Conservation (phyloP, 352 stramenopile genomes). For the Phytophthora palmivora region DNA sequence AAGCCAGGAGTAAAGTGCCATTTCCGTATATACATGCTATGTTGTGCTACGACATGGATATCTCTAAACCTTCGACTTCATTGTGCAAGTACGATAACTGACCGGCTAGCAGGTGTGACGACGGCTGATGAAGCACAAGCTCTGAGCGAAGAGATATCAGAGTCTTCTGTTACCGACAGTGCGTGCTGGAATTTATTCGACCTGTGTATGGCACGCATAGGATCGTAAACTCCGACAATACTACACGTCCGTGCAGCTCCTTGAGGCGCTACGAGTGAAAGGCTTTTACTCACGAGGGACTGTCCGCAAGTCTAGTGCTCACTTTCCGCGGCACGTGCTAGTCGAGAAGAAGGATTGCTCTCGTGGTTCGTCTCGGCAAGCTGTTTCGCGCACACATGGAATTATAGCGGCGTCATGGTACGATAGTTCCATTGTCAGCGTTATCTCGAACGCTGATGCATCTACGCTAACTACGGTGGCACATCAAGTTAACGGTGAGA, state of each 20-base stretch:
- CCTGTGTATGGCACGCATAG: constrained; percentile 22
- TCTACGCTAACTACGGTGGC: constrained; percentile 22
- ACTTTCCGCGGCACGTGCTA: no score
- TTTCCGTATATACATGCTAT: constrained; percentile 38
- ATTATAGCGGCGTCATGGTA: constrained; percentile 35
- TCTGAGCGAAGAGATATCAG: neutral
- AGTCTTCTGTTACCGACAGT: neutral
- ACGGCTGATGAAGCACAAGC: no score
- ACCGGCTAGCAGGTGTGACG: no score
- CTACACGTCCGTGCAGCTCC: no score
- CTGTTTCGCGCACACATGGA: constrained; percentile 10
- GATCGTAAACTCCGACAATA: constrained; percentile 42
- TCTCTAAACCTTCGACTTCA: no score
- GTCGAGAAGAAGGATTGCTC: neutral
- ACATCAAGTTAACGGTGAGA: constrained; percentile 13
- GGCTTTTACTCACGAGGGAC: no score
- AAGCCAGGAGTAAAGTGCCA: constrained; percentile 45
- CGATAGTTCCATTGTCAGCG: no score
- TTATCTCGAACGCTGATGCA: no score
- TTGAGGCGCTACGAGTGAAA: no score
- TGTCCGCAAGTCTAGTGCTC: no score
- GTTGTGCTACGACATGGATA: no score
- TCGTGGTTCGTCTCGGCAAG: constrained; percentile 18
- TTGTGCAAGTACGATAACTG: no score
- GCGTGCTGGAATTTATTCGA: constrained; percentile 32